A percentile compares a stretch with the other conserved stretches of the same genome.
phyloP scores from a whole-genome alignment of 73 alveolate species.

The Blepharisma japonicum region DNA sequence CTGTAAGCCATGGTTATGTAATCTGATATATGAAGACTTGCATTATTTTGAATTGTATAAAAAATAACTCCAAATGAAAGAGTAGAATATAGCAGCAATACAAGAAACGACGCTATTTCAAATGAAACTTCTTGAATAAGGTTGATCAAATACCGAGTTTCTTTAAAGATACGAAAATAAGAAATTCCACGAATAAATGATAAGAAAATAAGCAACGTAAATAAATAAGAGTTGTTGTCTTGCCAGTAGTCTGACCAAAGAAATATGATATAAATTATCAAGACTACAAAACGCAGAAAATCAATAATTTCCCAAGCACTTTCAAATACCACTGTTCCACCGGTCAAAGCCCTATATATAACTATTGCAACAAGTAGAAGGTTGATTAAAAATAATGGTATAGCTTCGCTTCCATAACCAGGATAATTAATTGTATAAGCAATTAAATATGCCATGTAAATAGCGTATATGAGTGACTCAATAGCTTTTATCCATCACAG shows the following conservation, averaged over 20 bases:
- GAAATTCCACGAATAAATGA: constrained; percentile 10
- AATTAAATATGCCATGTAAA: background rate
- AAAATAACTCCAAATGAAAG: constrained; percentile 17
- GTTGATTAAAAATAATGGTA: no score
- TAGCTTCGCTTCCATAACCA: no score
- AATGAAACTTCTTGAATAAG: background rate
- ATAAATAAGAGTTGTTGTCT: background rate
- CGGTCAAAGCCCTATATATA: background rate
- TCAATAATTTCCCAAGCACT: background rate
- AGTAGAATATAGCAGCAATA: background rate
- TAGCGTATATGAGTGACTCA: background rate
- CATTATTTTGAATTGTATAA: background rate
- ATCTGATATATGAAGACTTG: no score
- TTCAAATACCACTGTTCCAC: background rate
- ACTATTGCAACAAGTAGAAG: background rate
- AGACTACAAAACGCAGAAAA: background rate
- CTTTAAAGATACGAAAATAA: constrained; percentile 21
- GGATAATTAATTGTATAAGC: background rate
- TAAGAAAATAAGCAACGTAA: background rate
- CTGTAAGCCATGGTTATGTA: no score
- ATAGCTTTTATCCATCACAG: background rate
- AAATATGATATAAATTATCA: background rate
- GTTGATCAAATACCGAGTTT: constrained; percentile 20
- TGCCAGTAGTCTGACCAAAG: background rate
- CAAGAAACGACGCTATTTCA: constrained; percentile 15